phyloP scores from a whole-genome alignment of 1,284 basidiomycete species.

The Tilletia indica region DNA sequence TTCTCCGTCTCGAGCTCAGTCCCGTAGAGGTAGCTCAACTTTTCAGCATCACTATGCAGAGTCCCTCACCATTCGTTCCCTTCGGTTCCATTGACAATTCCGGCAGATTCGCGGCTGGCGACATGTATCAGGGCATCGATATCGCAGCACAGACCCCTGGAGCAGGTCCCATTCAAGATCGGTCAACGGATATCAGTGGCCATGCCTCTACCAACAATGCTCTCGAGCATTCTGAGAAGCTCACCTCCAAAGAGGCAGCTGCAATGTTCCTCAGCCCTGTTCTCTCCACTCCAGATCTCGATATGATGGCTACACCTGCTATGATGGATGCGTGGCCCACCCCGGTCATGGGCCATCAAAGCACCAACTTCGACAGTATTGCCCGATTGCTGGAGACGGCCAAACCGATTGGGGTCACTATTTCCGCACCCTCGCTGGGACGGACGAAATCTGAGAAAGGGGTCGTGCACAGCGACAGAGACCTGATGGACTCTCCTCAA shows the following conservation, averaged over 20 bases:
- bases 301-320: neutral
- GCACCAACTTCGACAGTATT: neutral
- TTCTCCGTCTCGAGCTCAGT: slow-evolving; percentile 17
- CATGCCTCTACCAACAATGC: too few relatives aligned
- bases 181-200: neutral
- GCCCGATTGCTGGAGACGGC: neutral
- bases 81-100: neutral
- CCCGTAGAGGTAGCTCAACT: slow-evolving; percentile 8
- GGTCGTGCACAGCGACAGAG: neutral
- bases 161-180: neutral
- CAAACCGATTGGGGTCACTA: neutral
- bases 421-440: neutral
- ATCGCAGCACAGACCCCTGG: neutral
- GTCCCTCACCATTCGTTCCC: neutral
- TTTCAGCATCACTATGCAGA: neutral
- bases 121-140: neutral
- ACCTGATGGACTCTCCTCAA: neutral
- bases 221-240: neutral
- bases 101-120: neutral
- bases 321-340: slow-evolving; percentile 8
- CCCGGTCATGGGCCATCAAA: neutral
- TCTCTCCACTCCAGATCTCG: neutral
- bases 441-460: slow-evolving; percentile 3
- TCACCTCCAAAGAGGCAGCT: neutral
- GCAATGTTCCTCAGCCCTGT: neutral